Evolutionary conservation across 176 grass and related monocot genomes (phyloP).

Genomic region (Musa schizocarpa): DNA sequence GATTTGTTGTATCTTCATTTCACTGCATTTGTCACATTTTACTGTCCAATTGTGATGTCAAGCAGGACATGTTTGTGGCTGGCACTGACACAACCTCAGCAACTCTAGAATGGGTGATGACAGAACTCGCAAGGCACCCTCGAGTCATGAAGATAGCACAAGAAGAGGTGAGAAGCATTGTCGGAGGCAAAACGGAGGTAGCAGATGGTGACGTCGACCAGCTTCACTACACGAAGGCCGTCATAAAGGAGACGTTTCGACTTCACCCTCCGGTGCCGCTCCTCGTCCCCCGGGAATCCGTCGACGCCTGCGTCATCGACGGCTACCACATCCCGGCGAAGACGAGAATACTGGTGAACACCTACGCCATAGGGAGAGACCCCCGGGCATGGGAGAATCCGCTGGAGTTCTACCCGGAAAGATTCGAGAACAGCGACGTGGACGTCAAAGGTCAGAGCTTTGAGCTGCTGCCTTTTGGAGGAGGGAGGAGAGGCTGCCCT

Average conservation of each 20-base stretch:
- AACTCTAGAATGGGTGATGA: conserved; percentile 26
- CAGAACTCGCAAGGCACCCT: conserved; percentile 24
- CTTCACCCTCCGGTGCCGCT: conserved; percentile 19
- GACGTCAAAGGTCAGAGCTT: conserved; percentile 21
- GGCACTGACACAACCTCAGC: conserved; percentile 36
- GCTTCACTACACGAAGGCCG: conserved; percentile 20
- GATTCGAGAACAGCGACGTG: conserved; percentile 9
- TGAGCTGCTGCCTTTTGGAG: conserved; percentile 22
- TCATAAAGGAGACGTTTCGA: conserved; percentile 38
- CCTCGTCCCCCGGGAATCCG: conserved; percentile 28
- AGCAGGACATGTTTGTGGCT: conserved; percentile 32
- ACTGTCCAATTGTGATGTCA: neutral
- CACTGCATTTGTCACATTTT: neutral
- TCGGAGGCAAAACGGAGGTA: neutral
- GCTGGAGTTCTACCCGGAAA: conserved; percentile 20
- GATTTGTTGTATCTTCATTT: no score
- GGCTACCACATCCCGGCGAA: conserved; percentile 21
- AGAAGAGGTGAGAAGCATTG: conserved; percentile 10
- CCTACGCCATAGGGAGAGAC: conserved; percentile 21
- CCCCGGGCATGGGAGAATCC: conserved; percentile 23
- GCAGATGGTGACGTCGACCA: conserved; percentile 18
- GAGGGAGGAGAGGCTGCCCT: conserved; percentile 31
- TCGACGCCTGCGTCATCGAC: conserved; percentile 20
- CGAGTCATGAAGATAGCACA: conserved; percentile 31
- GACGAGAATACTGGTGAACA: conserved; percentile 27